These are phyloP conservation scores for Macrolepiota fuliginosa DNA, from an alignment of 768 basidiomycete genomes.

Conservation along the genomic window DNA sequence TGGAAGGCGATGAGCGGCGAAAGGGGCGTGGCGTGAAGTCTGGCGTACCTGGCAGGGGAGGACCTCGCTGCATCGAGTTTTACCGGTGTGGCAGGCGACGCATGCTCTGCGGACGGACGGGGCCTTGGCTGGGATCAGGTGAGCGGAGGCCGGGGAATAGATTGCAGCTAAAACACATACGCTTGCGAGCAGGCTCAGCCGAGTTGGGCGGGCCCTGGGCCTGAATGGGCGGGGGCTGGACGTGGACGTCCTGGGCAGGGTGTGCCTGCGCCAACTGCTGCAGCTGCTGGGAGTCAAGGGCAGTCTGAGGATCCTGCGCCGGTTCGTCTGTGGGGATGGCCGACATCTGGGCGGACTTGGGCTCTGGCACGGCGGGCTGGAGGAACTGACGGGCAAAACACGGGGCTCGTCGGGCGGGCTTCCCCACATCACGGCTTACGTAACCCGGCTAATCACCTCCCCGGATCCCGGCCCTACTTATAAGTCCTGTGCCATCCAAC, in stretches of 20 bases:
- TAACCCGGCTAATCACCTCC: conserved; percentile 8
- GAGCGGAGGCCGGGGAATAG: conserved; percentile 17
- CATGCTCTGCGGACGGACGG: conserved; percentile 82
- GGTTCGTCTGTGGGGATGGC: conserved; percentile 72
- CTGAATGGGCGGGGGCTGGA: conserved; percentile 25
- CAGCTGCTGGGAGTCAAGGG: conserved; percentile 62
- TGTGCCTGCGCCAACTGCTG: conserved; percentile 44
- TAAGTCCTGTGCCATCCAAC: not conserved
- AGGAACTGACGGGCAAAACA: conserved; percentile 23
- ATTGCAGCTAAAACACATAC: conserved; percentile 49
- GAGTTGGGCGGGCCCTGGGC: conserved; percentile 22
- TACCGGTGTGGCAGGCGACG: conserved; percentile 78
- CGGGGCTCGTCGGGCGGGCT: conserved; percentile 20
- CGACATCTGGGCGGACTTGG: conserved; percentile 59
- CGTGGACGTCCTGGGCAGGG: conserved; percentile 18
- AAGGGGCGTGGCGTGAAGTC: conserved; percentile 4
- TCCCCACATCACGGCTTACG: conserved; percentile 6
- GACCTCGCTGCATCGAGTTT: conserved; percentile 80
- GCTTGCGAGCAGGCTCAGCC: conserved; percentile 56
- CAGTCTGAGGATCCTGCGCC: conserved; percentile 46
- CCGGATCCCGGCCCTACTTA: not conserved
- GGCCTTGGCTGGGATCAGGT: conserved; percentile 56
- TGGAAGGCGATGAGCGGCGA: conserved; percentile 24
- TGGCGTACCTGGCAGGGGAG: conserved; percentile 75
- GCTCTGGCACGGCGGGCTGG: conserved; percentile 21